A percentile compares a stretch with the other conserved stretches of the same genome.
Conservation (phyloP, 108 stramenopile genomes). For the Cylindrotheca closterium region DNA sequence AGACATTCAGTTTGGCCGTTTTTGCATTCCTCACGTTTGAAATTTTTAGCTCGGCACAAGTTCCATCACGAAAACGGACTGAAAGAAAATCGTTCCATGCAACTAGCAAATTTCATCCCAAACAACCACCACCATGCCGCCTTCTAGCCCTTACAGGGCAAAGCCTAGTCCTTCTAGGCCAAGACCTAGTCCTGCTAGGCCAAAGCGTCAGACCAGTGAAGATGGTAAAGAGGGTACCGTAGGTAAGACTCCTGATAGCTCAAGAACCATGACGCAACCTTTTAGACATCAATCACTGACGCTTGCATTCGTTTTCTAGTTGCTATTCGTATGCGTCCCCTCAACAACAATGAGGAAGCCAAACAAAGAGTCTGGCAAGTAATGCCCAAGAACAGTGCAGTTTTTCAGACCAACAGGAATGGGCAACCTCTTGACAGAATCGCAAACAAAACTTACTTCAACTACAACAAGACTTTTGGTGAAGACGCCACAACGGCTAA, state of each 20-base stretch:
- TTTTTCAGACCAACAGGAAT: conserved; percentile 65
- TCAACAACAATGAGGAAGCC: conserved; percentile 72
- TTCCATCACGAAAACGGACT: too few species aligned
- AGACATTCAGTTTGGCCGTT: too few species aligned
- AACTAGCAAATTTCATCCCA: too few species aligned
- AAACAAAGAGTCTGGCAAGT: conserved; percentile 78
- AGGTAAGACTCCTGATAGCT: conserved; percentile 26
- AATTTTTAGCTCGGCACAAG: not conserved
- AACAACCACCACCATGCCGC: too few species aligned
- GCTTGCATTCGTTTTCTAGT: conserved; percentile 53
- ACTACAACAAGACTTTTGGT: conserved; percentile 92
- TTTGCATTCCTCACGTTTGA: not conserved
- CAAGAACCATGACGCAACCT: not conserved
- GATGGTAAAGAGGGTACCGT: conserved; percentile 41
- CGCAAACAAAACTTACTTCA: conserved; percentile 82
- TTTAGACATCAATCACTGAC: not conserved
- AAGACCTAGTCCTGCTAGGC: not conserved
- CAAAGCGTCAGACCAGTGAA: conserved; percentile 6
- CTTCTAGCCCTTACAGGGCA: too few species aligned
- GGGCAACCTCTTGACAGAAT: conserved; percentile 76
- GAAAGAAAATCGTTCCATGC: too few species aligned
- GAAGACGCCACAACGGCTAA: conserved; percentile 72
- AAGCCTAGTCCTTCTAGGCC: too few species aligned
- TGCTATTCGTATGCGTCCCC: conserved; percentile 93
- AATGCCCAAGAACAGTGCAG: conserved; percentile 70